Evolutionary conservation across 768 basidiomycete species (phyloP).

Genomic region (Candolleomyces aberdarensis): DNA sequence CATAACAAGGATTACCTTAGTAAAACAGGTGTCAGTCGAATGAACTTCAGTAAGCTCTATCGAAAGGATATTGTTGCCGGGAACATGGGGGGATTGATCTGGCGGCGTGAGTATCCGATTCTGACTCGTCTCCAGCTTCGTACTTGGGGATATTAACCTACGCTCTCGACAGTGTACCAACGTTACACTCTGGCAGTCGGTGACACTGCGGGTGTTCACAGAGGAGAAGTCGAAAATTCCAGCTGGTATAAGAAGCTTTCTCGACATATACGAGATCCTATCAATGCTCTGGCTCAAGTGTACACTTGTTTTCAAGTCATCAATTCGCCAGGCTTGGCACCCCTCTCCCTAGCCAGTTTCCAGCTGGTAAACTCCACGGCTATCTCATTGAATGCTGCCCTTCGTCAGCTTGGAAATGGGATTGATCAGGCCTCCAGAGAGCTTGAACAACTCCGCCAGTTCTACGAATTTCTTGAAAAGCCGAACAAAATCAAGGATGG

Average conservation of each 20-base stretch:
- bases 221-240: too few relatives aligned
- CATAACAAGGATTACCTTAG: conserved; percentile 57
- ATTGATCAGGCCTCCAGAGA: conserved; percentile 54
- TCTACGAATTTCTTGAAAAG: conserved; percentile 63
- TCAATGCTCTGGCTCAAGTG: conserved; percentile 62
- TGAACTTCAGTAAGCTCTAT: conserved; percentile 49
- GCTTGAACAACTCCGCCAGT: conserved; percentile 48
- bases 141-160: neutral
- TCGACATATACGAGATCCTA: conserved; percentile 47
- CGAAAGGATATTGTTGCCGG: conserved; percentile 75
- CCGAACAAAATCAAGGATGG: conserved; percentile 59
- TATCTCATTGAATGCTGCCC: conserved; percentile 42
- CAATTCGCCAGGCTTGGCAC: conserved; percentile 57
- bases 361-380: conserved; percentile 55
- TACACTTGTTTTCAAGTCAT: conserved; percentile 62
- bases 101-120: conserved; percentile 40
- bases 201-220: conserved; percentile 8
- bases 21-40: conserved; percentile 60
- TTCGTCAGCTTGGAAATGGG: conserved; percentile 50
- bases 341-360: conserved; percentile 61
- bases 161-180: neutral
- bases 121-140: neutral
- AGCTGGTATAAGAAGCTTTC: conserved; percentile 10
- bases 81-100: conserved; percentile 52
- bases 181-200: neutral